phyloP scores from a whole-genome alignment of 768 basidiomycete genomes.

The Psilocybe azurescens region DNA sequence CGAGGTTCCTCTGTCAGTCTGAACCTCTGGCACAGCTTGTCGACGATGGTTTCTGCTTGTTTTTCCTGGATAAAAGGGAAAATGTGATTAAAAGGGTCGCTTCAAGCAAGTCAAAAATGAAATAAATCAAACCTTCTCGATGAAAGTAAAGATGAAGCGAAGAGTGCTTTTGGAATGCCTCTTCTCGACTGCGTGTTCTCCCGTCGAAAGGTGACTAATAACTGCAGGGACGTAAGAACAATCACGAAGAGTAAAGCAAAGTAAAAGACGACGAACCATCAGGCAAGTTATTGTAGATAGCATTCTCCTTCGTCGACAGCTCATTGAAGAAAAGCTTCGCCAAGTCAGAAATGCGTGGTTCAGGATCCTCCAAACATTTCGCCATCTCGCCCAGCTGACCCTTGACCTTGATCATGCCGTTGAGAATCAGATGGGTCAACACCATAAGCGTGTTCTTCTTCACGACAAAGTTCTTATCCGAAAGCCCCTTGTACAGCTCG shows the following conservation, averaged over 20 bases:
- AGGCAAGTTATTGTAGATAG: conserved; percentile 97
- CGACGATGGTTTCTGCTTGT: conserved; percentile 96
- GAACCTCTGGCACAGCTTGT: conserved; percentile 98
- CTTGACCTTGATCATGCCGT: conserved; percentile 99
- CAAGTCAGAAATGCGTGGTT: conserved; percentile 85
- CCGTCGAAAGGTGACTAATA: conserved; percentile 92
- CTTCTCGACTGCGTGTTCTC: conserved; percentile 90
- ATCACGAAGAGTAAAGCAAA: background rate
- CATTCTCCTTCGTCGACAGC: conserved; percentile 96
- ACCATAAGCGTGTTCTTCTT: conserved; percentile 99
- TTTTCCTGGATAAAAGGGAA: conserved; percentile 70
- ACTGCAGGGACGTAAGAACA: conserved; percentile 49
- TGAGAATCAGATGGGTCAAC: conserved; percentile 93
- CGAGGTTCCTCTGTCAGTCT: conserved; percentile 84
- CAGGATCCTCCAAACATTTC: conserved; percentile 96
- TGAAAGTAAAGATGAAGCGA: conserved; percentile 94
- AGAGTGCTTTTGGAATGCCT: conserved; percentile 91
- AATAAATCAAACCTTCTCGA: conserved; percentile 76
- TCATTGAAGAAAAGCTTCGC: conserved; percentile 99
- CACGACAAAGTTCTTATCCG: conserved; percentile 84
- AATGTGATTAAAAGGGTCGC: background rate
- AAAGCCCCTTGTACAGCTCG: conserved; percentile 92
- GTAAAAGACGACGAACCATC: conserved; percentile 63
- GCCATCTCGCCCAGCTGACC: conserved; percentile 99
- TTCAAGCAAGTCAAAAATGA: background rate